Evolutionary conservation across 164 flowering plant species (phyloP), one percentile per base, ranked within the genome.

Genomic region (Sextonia rubra): DNA sequence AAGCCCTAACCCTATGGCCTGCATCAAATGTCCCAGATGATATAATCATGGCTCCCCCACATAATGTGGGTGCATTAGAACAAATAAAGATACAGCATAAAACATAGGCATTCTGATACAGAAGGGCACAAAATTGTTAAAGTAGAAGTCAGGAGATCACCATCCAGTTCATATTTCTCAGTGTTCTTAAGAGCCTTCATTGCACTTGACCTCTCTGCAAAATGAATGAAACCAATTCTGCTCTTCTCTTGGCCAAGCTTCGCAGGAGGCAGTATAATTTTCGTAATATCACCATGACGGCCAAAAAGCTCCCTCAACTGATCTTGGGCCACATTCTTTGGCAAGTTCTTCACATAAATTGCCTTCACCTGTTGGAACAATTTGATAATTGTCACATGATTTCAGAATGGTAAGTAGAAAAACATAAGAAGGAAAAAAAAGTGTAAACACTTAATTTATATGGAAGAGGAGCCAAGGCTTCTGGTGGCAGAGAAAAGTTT

Each of bases 181-280:
- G 93, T 85, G 78, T 86, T 83, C 71, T 89, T 84, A 30, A 93
- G 74, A 5, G 97, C 97, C 68, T 86, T 87, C 94, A 93, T 81
- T 30, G 96, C 91, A 81, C 89, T 83, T 44, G 92, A 83, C 79
- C 94, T 90, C 66, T 93, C 93, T 4, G 85, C 82, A 82, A 89
- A 93, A 77, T 93, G 96, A 48, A 93, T 89, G 88, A 91, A 93
- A 64, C 94, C 98, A 80, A 85, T 81, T 78, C 93, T 85, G 73
- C 83, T 90, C 56, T 81, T 85, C 68, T 89, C 93, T 56, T 87
- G 85, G 60, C 98, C 98, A 66, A 86, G 70, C 69, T 90, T 93
- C 22, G 94, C 90, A 63, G 94, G 88, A 8, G 98, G 98, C 60
- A 91, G 77, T 75, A 89, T 97, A 26, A 91, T 86, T 75, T 88